Base-by-base conservation (phyloP, 2,329 filamentous ascomycete species). In the Fusarium neocosmosporiellum region DNA sequence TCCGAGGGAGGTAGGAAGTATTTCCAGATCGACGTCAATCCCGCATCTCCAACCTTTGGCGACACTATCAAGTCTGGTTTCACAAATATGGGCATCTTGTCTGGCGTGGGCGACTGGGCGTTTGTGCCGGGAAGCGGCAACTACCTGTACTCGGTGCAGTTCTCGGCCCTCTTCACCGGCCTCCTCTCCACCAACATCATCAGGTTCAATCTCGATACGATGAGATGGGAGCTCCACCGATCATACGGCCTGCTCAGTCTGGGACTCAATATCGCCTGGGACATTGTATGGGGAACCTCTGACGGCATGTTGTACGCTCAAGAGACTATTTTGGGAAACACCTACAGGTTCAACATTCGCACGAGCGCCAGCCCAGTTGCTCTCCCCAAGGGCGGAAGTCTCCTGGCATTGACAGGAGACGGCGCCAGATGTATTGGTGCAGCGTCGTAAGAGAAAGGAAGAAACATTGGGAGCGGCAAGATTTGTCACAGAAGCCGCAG, bases 71-170 rank as follows among this genome's bases (percentile, higher is more conserved):
- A 1, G 0, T 22, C 11, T 0, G 70, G 72, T 27, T 14, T 27
- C 2, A 57, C 59, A 0, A 69, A 1, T 0, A 34, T 46, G 0
- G 10, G 29, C 1, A 29, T 64, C 2, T 10, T 69, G 0, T 9
- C 14, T 5, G 62, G 58, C 2, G 63, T 74, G 0, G 59, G 63
- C 0, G 74, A 76, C 16, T 76, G 74, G 74, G 61, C 60, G 3
- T 76, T 66, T 2, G 66, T 76, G 1, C 74, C 72, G 0, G 70
- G 72, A 0, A 70, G 68, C 4, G 72, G 72, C 11, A 50, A 57
- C 24, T 75, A 64, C 3, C 67, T 76, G 11, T 76, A 75, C 4
- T 54, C 74, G 0, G 10, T 72, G 0, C 73, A 75, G 4, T 46
- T 58, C 2, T 71, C 71, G 0, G 18, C 59, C 2, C n/a, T 71